Evolutionary conservation across 1,139 yeast genomes (phyloP), one percentile per base, ranked within the genome.

Genomic region (Blastobotrys arbuscula): DNA sequence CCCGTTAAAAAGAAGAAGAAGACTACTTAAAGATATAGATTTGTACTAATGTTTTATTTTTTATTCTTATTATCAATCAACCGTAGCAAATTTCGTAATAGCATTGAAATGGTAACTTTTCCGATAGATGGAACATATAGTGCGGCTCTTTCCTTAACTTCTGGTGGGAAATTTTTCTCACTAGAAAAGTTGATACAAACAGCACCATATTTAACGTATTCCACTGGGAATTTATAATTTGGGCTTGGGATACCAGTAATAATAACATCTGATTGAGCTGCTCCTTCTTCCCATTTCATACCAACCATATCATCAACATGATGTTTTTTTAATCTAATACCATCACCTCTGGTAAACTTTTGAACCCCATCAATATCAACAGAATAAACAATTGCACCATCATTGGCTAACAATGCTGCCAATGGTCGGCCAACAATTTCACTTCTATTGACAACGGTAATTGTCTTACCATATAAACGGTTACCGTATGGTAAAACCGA

Each of bases 371-470:
- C 82, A 45, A 92, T 72, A 63, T 92, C 98, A 4, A 82, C 90
- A 1, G 97, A 89, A 66, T 85, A 92, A 1, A 92, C 98, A 1
- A 84, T 84, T 23, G 98, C 98, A 54, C 98, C 98, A 62, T 92
- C 98, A 60, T 92, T 92, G 23, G 98, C 98, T 56, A 94, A 72
- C 39, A 92, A 70, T 0, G 98, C 97, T 30, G 98, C 98, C 54
- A 92, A 73, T 1, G 98, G 98, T 57, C 98, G 80, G 6, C 98
- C 98, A 19, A 92, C 98, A 59, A 92, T 90, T 67, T 92, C 98
- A 10, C 95, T 84, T 60, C 98, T 77, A 70, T 92, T 92, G 45
- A 92, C 92, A 45, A 92, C 82, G 48, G 95, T 82, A 50, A 92
- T 76, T 48, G 92, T 90, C 66, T 89, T 90, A 41, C 98, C 98